These are phyloP conservation scores for Hypericum androsaemum DNA, from an alignment of 345 rosid genomes.

Conservation along the genomic window DNA sequence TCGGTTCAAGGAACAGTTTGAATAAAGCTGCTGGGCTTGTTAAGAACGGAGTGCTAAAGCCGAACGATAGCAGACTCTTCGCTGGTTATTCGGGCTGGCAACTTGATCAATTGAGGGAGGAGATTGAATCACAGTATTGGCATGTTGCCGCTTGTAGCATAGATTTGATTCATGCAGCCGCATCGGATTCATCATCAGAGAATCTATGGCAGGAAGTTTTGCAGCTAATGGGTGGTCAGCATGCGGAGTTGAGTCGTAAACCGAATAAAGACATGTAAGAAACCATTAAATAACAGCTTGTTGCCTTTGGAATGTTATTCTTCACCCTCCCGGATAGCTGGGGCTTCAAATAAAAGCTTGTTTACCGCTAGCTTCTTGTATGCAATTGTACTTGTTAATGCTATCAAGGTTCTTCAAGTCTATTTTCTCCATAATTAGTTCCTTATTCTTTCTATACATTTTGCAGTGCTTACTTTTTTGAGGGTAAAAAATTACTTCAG, in stretches of 20 bases:
- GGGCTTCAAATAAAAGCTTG: too few relatives aligned
- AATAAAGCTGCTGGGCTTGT: slow-evolving; percentile 77
- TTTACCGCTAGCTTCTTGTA: too few relatives aligned
- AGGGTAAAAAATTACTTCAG: too few relatives aligned
- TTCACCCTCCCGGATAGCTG: too few relatives aligned
- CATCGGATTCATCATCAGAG: slow-evolving; percentile 37
- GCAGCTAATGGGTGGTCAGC: slow-evolving; percentile 84
- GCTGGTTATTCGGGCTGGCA: slow-evolving; percentile 93
- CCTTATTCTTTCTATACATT: too few relatives aligned
- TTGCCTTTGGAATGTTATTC: slow-evolving; percentile 11
- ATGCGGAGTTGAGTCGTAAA: slow-evolving; percentile 81
- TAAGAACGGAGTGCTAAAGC: slow-evolving; percentile 64
- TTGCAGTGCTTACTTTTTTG: too few relatives aligned
- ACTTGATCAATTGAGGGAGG: slow-evolving; percentile 78
- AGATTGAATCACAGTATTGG: slow-evolving; percentile 78
- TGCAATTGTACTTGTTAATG: too few relatives aligned
- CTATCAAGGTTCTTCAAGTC: too few relatives aligned
- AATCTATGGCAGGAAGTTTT: slow-evolving; percentile 83
- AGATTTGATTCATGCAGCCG: slow-evolving; percentile 47
- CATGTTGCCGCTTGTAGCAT: slow-evolving; percentile 79
- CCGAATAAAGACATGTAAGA: slow-evolving; percentile 70
- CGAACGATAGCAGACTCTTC: slow-evolving; percentile 78
- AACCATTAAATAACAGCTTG: slow-evolving; percentile 1
- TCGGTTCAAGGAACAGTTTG: slow-evolving; percentile 67
- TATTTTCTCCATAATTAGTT: too few relatives aligned